Conservation (phyloP, 495 filamentous ascomycete species). For the Thermothielavioides terrestris region DNA sequence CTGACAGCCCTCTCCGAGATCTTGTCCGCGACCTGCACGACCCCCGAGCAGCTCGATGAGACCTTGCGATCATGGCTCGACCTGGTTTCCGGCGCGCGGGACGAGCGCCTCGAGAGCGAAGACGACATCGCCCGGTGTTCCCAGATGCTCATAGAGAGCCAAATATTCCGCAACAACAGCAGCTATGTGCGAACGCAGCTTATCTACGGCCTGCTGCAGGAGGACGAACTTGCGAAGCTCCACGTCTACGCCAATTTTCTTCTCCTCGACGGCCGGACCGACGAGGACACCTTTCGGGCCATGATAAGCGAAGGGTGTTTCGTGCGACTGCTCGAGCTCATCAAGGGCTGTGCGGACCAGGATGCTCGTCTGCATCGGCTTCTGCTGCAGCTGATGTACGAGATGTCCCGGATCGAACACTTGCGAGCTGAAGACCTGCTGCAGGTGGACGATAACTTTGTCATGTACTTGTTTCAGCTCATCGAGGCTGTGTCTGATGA, state of each 20-base stretch:
- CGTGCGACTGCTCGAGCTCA: constrained; percentile 70
- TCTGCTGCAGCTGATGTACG: constrained; percentile 83
- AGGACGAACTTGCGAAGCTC: constrained; percentile 70
- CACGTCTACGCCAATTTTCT: constrained; percentile 79
- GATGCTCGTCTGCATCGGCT: constrained; percentile 69
- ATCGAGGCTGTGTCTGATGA: constrained; percentile 88
- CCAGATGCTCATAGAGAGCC: constrained; percentile 68
- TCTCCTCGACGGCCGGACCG: constrained; percentile 77
- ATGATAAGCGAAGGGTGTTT: constrained; percentile 86
- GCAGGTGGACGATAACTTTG: constrained; percentile 75
- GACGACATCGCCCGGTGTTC: constrained; percentile 79
- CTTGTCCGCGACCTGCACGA: constrained; percentile 60
- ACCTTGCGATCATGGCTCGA: constrained; percentile 74
- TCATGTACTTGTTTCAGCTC: constrained; percentile 74
- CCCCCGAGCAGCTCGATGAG: constrained; percentile 75
- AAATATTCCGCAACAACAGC: constrained; percentile 60
- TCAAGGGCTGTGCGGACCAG: constrained; percentile 52
- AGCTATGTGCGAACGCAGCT: constrained; percentile 92
- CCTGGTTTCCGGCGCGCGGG: constrained; percentile 70
- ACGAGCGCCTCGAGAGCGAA: constrained; percentile 73
- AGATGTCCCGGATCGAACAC: constrained; percentile 91
- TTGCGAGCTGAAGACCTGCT: constrained; percentile 69
- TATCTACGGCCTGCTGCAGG: constrained; percentile 83
- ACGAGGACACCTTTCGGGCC: constrained; percentile 70
- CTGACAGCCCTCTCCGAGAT: constrained; percentile 70